Percentiles rank a stretch among this genome's conserved stretches.
phyloP scores from a whole-genome alignment of 805 yeast genomes.

The Grigorovia jiainica region DNA sequence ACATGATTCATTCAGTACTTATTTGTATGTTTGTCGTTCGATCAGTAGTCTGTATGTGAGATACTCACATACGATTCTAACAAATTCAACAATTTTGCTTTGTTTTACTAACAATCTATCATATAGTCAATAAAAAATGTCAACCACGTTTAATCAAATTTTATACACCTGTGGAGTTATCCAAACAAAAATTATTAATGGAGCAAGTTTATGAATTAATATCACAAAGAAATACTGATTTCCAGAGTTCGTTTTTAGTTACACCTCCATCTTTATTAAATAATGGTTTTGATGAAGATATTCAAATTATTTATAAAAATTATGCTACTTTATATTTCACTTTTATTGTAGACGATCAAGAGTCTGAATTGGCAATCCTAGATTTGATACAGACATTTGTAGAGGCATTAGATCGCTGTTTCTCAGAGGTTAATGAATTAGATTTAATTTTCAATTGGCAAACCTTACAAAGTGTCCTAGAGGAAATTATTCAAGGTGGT shows the following conservation, averaged over 20 bases:
- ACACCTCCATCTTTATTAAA: slow-evolving; percentile 64
- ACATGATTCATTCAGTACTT: slow-evolving; percentile 57
- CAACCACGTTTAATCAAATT: slow-evolving; percentile 83
- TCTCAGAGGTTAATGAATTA: slow-evolving; percentile 87
- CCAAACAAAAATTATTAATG: slow-evolving; percentile 68
- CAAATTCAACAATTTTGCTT: neutral
- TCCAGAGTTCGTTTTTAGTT: slow-evolving; percentile 81
- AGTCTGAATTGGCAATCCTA: slow-evolving; percentile 84
- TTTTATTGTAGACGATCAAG: slow-evolving; percentile 91
- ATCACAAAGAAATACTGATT: slow-evolving; percentile 49
- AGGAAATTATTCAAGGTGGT: slow-evolving; percentile 93
- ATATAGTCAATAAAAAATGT: slow-evolving; percentile 74
- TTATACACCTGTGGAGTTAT: slow-evolving; percentile 82
- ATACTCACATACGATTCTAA: too few relatives aligned
- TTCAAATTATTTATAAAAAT: slow-evolving; percentile 85
- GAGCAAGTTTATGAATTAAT: slow-evolving; percentile 77
- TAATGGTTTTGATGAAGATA: slow-evolving; percentile 46
- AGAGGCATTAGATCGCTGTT: slow-evolving; percentile 86
- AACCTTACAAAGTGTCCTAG: slow-evolving; percentile 80
- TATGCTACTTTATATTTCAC: slow-evolving; percentile 96
- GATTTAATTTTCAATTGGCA: slow-evolving; percentile 99
- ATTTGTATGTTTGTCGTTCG: slow-evolving; percentile 5
- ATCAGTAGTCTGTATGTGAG: too few relatives aligned
- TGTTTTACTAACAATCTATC: neutral
- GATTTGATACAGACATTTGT: slow-evolving; percentile 96